Base-by-base conservation (phyloP, 768 basidiomycete species). In the Russula earlei region DNA sequence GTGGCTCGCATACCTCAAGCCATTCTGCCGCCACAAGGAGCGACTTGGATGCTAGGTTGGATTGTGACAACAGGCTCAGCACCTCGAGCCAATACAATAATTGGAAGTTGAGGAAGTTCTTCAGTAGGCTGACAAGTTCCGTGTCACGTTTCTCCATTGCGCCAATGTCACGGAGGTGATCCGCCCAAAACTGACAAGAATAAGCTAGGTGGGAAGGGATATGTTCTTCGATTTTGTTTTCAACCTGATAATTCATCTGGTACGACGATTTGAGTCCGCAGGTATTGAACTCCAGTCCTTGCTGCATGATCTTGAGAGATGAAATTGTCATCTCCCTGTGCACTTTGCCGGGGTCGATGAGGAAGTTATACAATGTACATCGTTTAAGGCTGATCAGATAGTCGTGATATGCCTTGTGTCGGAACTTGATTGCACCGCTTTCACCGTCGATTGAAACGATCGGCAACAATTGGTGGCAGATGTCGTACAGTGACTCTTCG, bases 51-150 rank as follows among this genome's bases (percentile, higher is more conserved):
- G 60, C 68, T 15, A 51, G n/a, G 11, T 48, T 10, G 10, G 65
- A 45, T 14, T 59, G 44, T 15, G 56, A 51, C 10, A 55, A 12
- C 24, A 69, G 34, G 40, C 65, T 66, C n/a, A 75, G 61, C 6
- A 66, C 68, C 48, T 75, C 75, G 10, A 75, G 51, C 74, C 74
- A 75, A 50, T 66, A 72, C 5, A 75, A 62, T 4, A 74, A 61
- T 14, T 60, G 59, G 0, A 52, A 29, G 40, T 66, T 46, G 22
- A 66, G 54, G 50, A 72, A 67, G 4, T 49, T 36, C 5, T 54
- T 60, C 10, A 67, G 25, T 3, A 62, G 49, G 5, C 52, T 53
- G 19, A 60, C 55, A 4, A 68, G 48, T 10, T 58, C 57, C 0
- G 52, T 24, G 24, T 62, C 63, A 43, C 56, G 62, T 12, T 53